phyloP scores from a whole-genome alignment of 169 alveolate species.

The Babesia ovata region DNA sequence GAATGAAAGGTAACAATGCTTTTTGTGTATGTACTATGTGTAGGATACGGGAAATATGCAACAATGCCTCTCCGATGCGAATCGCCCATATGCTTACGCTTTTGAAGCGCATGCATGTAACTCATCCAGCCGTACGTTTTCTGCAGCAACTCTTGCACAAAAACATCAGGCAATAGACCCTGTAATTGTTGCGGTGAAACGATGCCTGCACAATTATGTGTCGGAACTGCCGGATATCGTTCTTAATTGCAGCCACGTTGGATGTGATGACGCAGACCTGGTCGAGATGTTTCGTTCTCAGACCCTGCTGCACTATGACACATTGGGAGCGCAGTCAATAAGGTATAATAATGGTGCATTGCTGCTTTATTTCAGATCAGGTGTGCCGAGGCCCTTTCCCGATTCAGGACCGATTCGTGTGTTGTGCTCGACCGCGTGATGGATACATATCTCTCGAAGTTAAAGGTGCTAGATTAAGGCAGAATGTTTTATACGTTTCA shows the following conservation, averaged over 20 bases:
- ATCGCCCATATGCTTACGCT: conserved; percentile 45
- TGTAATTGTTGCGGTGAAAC: conserved; percentile 18
- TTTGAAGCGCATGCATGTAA: conserved; percentile 28
- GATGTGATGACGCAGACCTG: conserved; percentile 2
- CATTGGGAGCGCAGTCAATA: background rate
- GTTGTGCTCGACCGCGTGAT: conserved; percentile 24
- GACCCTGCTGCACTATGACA: conserved; percentile 16
- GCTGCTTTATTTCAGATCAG: background rate
- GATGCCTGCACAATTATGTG: conserved; percentile 42
- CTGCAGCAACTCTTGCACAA: too few species aligned
- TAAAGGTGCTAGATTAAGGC: background rate
- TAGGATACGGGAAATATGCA: conserved; percentile 34
- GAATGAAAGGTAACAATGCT: conserved; percentile 4
- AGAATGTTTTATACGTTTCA: background rate
- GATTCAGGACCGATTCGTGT: conserved; percentile 27
- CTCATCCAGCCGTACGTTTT: conserved; percentile 37
- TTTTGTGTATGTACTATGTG: background rate
- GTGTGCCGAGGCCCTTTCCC: conserved; percentile 49
- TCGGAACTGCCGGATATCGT: conserved; percentile 39
- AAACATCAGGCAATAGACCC: conserved; percentile 33
- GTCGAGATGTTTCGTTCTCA: conserved; percentile 41
- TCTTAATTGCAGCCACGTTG: conserved; percentile 27
- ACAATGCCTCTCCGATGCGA: conserved; percentile 53
- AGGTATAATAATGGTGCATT: conserved; percentile 3
- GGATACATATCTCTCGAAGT: background rate